Percentiles rank a stretch among this genome's conserved stretches.
Conservation (phyloP, 2,329 filamentous ascomycete genomes). For the Canariomyces notabilis region DNA sequence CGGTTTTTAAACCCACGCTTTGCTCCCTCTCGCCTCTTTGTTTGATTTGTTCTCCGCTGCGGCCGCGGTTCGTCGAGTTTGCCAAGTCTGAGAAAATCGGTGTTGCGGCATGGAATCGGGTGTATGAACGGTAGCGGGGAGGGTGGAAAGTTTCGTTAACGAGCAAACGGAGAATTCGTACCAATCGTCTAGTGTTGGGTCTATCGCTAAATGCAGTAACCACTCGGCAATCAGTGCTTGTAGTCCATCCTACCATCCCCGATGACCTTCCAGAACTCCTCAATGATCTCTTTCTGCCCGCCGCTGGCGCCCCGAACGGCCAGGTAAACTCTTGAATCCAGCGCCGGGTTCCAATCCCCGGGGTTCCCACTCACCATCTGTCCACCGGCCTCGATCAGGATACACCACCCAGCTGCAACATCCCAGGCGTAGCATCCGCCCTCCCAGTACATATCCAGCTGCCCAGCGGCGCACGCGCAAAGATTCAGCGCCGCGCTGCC, state of each 20-base stretch:
- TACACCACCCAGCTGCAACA: conserved; percentile 75
- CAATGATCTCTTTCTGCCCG: conserved; percentile 57
- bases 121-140: no score
- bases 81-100: no score
- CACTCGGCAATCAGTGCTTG: conserved; percentile 25
- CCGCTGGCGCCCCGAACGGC: conserved; percentile 55
- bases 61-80: no score
- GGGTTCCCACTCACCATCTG: conserved; percentile 68
- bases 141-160: no score
- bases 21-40: no score
- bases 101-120: no score
- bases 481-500: conserved; percentile 73
- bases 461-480: conserved; percentile 65
- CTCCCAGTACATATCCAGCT: conserved; percentile 75
- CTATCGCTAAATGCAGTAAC: not conserved
- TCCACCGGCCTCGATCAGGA: conserved; percentile 69
- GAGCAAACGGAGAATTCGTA: not conserved
- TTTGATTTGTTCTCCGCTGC: no score
- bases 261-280: conserved; percentile 60
- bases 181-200: not conserved
- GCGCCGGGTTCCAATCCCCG: conserved; percentile 60
- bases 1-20: no score
- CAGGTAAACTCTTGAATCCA: conserved; percentile 58
- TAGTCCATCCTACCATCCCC: conserved; percentile 48
- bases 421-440: conserved; percentile 84